Evolutionary conservation across 495 filamentous ascomycete genomes (phyloP).

Genomic region (Talaromyces proteolyticus): DNA sequence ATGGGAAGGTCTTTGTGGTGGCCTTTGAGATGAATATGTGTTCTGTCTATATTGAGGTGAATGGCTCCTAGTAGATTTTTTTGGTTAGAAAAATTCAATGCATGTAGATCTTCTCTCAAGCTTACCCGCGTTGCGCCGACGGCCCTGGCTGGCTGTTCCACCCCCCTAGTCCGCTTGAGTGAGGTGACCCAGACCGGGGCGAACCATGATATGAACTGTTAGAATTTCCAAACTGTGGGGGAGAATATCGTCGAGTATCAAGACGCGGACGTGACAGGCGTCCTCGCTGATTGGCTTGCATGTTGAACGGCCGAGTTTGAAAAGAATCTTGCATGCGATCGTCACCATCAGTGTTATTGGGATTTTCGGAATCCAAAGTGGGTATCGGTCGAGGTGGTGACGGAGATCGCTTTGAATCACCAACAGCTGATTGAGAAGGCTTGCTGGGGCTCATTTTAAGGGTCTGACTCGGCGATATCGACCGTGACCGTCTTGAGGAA

Average conservation of each 20-base stretch:
- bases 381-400: conserved; percentile 34
- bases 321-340: conserved; percentile 23
- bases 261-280: conserved; percentile 26
- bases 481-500: conserved; percentile 20
- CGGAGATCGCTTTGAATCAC: conserved; percentile 22
- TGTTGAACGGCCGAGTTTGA: conserved; percentile 31
- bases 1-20: conserved; percentile 47
- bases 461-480: conserved; percentile 18
- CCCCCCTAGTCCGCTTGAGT: conserved; percentile 47
- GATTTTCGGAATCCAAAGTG: conserved; percentile 26
- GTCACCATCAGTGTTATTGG: conserved; percentile 16
- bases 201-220: conserved; percentile 60
- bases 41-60: conserved; percentile 47
- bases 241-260: conserved; percentile 46
- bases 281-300: conserved; percentile 21
- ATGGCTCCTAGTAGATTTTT: conserved; percentile 18
- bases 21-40: conserved; percentile 32
- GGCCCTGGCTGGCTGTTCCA: conserved; percentile 45
- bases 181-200: conserved; percentile 62
- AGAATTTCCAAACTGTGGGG: conserved; percentile 53
- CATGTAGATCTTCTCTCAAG: conserved; percentile 3
- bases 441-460: conserved; percentile 26
- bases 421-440: conserved; percentile 18
- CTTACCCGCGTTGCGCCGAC: conserved; percentile 57
- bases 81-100: too few species aligned